These are phyloP conservation scores for Pseudotsuga menziesii DNA, from an alignment of 75 land plant genomes.

Conservation along the genomic window DNA sequence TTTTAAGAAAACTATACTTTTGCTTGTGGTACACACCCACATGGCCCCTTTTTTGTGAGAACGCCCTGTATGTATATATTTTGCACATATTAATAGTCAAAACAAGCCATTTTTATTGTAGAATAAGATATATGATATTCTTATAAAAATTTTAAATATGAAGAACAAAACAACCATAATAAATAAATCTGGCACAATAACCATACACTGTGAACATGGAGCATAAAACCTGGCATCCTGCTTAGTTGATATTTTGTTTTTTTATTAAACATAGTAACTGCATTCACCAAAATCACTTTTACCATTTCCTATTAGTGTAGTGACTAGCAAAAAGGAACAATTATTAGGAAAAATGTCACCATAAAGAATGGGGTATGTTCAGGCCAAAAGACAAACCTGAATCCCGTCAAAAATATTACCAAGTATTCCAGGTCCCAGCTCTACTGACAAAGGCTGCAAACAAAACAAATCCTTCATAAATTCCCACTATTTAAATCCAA, in stretches of 20 bases:
- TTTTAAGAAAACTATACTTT: no score
- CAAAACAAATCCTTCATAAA: neutral
- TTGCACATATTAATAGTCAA: no score
- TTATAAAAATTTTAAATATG: neutral
- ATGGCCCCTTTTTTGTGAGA: no score
- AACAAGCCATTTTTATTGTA: neutral
- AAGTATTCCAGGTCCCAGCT: constrained; percentile 97
- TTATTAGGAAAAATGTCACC: neutral
- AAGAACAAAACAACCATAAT: neutral
- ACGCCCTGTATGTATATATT: no score
- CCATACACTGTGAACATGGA: neutral
- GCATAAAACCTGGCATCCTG: neutral
- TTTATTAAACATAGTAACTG: neutral
- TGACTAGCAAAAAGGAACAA: neutral
- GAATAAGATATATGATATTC: neutral
- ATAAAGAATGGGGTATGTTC: neutral
- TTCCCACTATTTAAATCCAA: constrained; percentile 1
- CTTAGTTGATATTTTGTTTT: neutral
- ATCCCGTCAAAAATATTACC: constrained; percentile 99
- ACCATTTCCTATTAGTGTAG: neutral
- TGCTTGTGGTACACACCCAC: no score
- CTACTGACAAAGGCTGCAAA: constrained; percentile 94
- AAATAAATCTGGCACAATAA: neutral
- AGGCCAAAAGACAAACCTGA: constrained; percentile 64
- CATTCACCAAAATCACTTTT: neutral